Percentiles rank a stretch among this genome's conserved stretches.
Conservation (phyloP, 495 filamentous ascomycete genomes). For the Parachaetomium inaequale region DNA sequence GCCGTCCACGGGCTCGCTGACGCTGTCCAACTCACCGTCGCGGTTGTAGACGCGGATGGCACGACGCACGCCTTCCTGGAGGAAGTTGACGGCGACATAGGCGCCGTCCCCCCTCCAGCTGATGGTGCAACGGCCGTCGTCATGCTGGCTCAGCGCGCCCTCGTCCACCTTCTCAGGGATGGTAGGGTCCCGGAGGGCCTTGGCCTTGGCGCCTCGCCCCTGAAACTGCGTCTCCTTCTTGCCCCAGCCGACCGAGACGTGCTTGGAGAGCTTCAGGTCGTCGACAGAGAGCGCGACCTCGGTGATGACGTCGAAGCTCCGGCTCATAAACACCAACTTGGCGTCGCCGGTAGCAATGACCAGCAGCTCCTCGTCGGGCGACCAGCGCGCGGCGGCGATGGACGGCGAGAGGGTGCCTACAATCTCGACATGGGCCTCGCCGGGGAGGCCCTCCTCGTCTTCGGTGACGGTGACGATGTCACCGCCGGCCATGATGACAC, state of each 20-base stretch:
- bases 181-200: constrained; percentile 85
- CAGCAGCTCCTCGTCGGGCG: constrained; percentile 88
- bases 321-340: constrained; percentile 88
- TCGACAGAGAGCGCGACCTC: constrained; percentile 65
- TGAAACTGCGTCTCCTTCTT: constrained; percentile 98
- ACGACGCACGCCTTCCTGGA: constrained; percentile 64
- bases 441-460: constrained; percentile 57
- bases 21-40: constrained; percentile 84
- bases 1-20: constrained; percentile 88
- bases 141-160: constrained; percentile 66
- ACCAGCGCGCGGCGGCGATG: constrained; percentile 87
- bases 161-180: constrained; percentile 90
- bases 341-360: constrained; percentile 73
- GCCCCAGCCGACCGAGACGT: constrained; percentile 98
- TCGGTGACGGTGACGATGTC: constrained; percentile 85
- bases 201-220: constrained; percentile 86
- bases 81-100: constrained; percentile 78
- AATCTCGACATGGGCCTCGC: constrained; percentile 75
- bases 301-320: constrained; percentile 78
- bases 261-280: constrained; percentile 82
- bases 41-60: constrained; percentile 84
- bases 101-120: constrained; percentile 95
- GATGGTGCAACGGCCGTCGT: constrained; percentile 67
- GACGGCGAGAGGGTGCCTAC: constrained; percentile 89
- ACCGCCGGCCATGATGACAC: constrained; percentile 81